Percentiles rank a stretch among this genome's conserved stretches.
Conservation (phyloP, 2,329 filamentous ascomycete genomes). For the Colletotrichum sp. region DNA sequence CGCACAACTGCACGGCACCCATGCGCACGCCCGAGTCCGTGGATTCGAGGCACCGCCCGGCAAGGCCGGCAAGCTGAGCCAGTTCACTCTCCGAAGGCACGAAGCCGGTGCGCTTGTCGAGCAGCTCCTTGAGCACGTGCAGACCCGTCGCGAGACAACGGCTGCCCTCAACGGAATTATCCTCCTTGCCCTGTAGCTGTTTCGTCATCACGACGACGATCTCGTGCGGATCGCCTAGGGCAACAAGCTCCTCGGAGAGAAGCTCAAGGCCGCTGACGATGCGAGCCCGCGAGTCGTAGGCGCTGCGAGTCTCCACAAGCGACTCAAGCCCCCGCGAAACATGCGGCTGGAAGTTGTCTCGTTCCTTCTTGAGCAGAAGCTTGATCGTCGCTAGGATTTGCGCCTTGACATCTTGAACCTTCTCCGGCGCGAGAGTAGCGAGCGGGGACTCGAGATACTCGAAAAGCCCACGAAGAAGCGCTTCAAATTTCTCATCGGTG, state of each 20-base stretch:
- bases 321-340: slow-evolving; percentile 71
- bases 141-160: slow-evolving; percentile 67
- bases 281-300: slow-evolving; percentile 72
- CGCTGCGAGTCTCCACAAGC: slow-evolving; percentile 67
- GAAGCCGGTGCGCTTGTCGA: slow-evolving; percentile 55
- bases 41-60: slow-evolving; percentile 64
- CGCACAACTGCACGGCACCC: slow-evolving; percentile 81
- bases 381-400: slow-evolving; percentile 78
- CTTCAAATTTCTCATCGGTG: slow-evolving; percentile 71
- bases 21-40: slow-evolving; percentile 69
- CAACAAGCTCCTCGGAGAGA: slow-evolving; percentile 74
- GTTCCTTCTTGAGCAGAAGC: slow-evolving; percentile 72
- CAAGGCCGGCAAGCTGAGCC: slow-evolving; percentile 53
- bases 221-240: slow-evolving; percentile 67
- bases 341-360: slow-evolving; percentile 70
- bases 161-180: slow-evolving; percentile 48
- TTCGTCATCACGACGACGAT: slow-evolving; percentile 60
- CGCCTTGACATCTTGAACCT: slow-evolving; percentile 74
- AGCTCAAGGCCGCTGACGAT: slow-evolving; percentile 78
- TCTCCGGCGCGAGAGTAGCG: slow-evolving; percentile 61
- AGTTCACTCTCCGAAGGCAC: slow-evolving; percentile 57
- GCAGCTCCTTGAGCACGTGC: slow-evolving; percentile 64
- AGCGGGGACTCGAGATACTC: slow-evolving; percentile 72
- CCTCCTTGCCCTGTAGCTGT: slow-evolving; percentile 51
- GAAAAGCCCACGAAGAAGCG: slow-evolving; percentile 71